These are phyloP conservation scores for Exidia glandulosa DNA, from an alignment of 768 basidiomycete genomes.

Conservation along the genomic window DNA sequence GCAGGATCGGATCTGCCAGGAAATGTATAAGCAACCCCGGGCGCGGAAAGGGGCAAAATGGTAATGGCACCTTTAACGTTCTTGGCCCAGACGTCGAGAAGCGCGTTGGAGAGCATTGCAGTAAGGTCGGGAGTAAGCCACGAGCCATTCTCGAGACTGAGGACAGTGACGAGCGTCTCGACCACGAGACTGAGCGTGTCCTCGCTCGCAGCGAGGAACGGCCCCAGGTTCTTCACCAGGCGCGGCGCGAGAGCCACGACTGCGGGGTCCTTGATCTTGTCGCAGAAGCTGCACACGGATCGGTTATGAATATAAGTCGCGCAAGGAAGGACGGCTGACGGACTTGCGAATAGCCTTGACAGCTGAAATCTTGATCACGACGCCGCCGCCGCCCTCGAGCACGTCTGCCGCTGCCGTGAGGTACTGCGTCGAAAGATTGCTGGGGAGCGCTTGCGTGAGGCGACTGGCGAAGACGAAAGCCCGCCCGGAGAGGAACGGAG, in stretches of 20 bases:
- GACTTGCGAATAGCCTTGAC: slow-evolving; percentile 92
- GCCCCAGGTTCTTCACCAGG: slow-evolving; percentile 72
- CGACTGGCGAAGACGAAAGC: slow-evolving; percentile 92
- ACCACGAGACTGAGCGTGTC: slow-evolving; percentile 83
- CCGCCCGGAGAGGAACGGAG: slow-evolving; percentile 89
- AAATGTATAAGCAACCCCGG: background rate
- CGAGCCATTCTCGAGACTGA: slow-evolving; percentile 58
- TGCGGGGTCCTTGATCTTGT: slow-evolving; percentile 48
- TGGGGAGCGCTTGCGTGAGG: slow-evolving; percentile 63
- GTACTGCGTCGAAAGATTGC: slow-evolving; percentile 70
- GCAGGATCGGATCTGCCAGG: slow-evolving; percentile 71
- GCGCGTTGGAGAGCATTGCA: slow-evolving; percentile 48
- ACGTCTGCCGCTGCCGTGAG: slow-evolving; percentile 79
- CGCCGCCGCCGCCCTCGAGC: slow-evolving; percentile 57
- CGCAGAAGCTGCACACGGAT: slow-evolving; percentile 47
- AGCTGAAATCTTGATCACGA: slow-evolving; percentile 91
- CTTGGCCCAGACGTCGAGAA: slow-evolving; percentile 75
- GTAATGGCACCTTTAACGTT: slow-evolving; percentile 63
- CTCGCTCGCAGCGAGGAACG: slow-evolving; percentile 71
- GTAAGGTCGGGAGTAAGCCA: slow-evolving; percentile 67
- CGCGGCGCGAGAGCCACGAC: slow-evolving; percentile 55
- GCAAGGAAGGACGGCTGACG: slow-evolving; percentile 17
- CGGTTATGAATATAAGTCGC: background rate
- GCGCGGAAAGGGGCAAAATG: background rate
- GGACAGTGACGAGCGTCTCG: slow-evolving; percentile 70